These are phyloP conservation scores for Flaveria floridana DNA, from an alignment of 140 eudicot genomes.

Conservation along the genomic window DNA sequence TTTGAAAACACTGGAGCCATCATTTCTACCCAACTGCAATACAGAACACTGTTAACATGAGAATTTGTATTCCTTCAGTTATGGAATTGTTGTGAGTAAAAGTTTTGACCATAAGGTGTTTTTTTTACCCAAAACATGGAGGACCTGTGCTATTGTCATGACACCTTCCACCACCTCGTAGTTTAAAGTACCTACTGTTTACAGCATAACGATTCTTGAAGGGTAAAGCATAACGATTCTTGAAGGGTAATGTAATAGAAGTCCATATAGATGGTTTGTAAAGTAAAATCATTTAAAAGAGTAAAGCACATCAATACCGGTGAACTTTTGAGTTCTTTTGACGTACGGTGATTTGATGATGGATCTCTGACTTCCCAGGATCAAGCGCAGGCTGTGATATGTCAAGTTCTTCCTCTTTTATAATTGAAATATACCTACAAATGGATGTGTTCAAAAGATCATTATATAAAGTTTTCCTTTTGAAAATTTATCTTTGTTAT, in stretches of 20 bases:
- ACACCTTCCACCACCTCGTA: conserved; percentile 71
- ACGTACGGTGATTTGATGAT: conserved; percentile 81
- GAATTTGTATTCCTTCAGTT: neutral
- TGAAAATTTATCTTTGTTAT: neutral
- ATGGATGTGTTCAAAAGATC: neutral
- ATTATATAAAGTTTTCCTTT: neutral
- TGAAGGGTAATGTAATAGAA: neutral
- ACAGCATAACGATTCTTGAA: conserved; percentile 8
- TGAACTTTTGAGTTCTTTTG: conserved; percentile 55
- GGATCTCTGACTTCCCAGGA: conserved; percentile 60
- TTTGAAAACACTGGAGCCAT: conserved; percentile 94
- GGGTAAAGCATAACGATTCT: neutral
- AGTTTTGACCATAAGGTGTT: neutral
- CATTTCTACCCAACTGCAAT: conserved; percentile 92
- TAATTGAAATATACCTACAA: conserved; percentile 66
- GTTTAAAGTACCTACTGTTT: conserved; percentile 63
- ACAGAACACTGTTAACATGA: conserved; percentile 3
- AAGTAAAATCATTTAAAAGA: neutral
- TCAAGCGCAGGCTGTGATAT: conserved; percentile 95
- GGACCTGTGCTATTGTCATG: conserved; percentile 76
- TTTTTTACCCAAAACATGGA: conserved; percentile 82
- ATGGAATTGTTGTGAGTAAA: neutral
- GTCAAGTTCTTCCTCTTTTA: conserved; percentile 74
- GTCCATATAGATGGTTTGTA: neutral
- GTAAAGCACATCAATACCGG: conserved; percentile 43